Evolutionary conservation across 2,329 filamentous ascomycete genomes (phyloP).

Genomic region (Aspergillus ochraceoroseus): DNA sequence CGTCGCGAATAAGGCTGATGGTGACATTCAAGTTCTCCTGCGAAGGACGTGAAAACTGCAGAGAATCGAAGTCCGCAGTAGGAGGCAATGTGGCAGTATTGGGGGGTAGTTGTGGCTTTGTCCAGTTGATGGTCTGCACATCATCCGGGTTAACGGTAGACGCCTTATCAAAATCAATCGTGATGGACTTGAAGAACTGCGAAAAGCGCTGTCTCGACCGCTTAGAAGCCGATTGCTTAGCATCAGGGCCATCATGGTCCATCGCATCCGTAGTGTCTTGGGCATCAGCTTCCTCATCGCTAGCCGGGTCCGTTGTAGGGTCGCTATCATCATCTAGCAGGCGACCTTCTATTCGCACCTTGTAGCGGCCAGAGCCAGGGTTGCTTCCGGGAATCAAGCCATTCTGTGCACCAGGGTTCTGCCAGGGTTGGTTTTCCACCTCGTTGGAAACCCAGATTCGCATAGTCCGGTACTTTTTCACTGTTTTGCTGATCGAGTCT

Average conservation of each 20-base stretch:
- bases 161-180: conserved; percentile 49
- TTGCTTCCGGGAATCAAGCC: conserved; percentile 50
- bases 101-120: conserved; percentile 61
- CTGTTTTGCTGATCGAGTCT: conserved; percentile 69
- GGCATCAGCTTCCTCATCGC: conserved; percentile 44
- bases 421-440: conserved; percentile 91
- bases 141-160: conserved; percentile 41
- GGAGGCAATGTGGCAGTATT: conserved; percentile 53
- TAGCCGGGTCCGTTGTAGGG: conserved; percentile 45
- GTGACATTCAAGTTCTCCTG: conserved; percentile 91
- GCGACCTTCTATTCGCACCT: conserved; percentile 85
- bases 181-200: conserved; percentile 51
- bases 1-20: conserved; percentile 78
- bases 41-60: conserved; percentile 84
- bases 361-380: conserved; percentile 53
- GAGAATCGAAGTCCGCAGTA: conserved; percentile 76
- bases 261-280: conserved; percentile 48
- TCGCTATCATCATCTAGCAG: conserved; percentile 67
- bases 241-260: conserved; percentile 54
- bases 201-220: conserved; percentile 43
- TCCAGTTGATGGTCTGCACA: conserved; percentile 67
- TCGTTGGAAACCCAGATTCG: conserved; percentile 95
- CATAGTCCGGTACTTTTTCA: conserved; percentile 77
- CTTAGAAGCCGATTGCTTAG: conserved; percentile 28
- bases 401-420: conserved; percentile 79